Percentiles rank a stretch among this genome's conserved stretches.
phyloP scores from a whole-genome alignment of 202 grass and related monocot genomes.

The Setaria viridis region DNA sequence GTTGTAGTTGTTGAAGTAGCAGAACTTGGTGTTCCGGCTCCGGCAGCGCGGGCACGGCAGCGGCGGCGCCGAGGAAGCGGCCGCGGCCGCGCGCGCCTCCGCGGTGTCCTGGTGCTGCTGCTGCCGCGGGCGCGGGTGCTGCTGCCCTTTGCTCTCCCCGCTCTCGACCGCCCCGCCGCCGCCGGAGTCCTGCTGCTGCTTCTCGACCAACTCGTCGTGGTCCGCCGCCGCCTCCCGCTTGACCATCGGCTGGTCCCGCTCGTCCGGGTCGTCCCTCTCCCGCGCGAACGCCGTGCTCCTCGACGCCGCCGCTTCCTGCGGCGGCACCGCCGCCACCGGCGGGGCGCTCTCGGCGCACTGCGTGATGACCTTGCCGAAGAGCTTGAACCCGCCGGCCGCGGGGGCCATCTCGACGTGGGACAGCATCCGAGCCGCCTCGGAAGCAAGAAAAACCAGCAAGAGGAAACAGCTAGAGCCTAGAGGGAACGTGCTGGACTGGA shows the following conservation, averaged over 20 bases:
- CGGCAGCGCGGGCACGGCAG: slow-evolving; percentile 90
- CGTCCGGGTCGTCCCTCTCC: slow-evolving; percentile 16
- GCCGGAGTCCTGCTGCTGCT: slow-evolving; percentile 24
- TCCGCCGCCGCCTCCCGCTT: slow-evolving; percentile 60
- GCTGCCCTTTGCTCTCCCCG: background rate
- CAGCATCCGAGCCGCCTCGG: slow-evolving; percentile 31
- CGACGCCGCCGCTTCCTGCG: background rate
- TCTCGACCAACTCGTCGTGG: slow-evolving; percentile 16
- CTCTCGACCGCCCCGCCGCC: background rate
- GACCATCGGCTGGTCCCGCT: slow-evolving; percentile 37
- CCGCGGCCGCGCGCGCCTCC: slow-evolving; percentile 49
- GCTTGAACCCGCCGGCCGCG: slow-evolving; percentile 63
- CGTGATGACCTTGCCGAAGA: slow-evolving; percentile 83
- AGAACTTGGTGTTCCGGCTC: slow-evolving; percentile 95
- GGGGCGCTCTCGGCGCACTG: slow-evolving; percentile 37
- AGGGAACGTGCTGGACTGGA: background rate
- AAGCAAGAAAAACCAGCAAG: background rate
- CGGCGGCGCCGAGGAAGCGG: slow-evolving; percentile 58
- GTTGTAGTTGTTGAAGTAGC: slow-evolving; percentile 99
- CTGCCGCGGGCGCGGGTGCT: slow-evolving; percentile 4
- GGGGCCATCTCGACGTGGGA: slow-evolving; percentile 61
- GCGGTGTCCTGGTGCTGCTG: slow-evolving; percentile 35
- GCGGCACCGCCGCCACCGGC: background rate
- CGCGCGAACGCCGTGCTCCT: background rate
- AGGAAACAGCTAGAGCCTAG: background rate